phyloP scores from a whole-genome alignment of 371 early-diverging fungal species.

The Mucor circinelloides region DNA sequence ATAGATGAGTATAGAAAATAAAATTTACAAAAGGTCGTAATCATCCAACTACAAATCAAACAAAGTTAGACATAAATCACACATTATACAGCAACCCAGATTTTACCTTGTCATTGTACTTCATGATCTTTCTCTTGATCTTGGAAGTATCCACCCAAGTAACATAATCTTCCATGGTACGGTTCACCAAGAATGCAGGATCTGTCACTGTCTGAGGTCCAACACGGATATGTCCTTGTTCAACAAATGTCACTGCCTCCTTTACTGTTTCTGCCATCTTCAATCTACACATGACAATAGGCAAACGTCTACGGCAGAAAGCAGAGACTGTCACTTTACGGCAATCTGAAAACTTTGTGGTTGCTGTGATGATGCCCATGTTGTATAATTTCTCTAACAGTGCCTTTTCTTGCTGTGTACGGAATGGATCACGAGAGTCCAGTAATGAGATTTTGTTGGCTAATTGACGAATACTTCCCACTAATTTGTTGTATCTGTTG shows the following conservation, averaged over 20 bases:
- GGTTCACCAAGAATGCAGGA: slow-evolving; percentile 87
- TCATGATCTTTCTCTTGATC: slow-evolving; percentile 98
- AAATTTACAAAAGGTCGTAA: slow-evolving; percentile 65
- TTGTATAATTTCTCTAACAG: slow-evolving; percentile 90
- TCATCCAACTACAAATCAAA: slow-evolving; percentile 61
- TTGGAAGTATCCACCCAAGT: slow-evolving; percentile 99
- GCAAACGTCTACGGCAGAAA: slow-evolving; percentile 93
- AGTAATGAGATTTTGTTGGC: slow-evolving; percentile 90
- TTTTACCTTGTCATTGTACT: slow-evolving; percentile 93
- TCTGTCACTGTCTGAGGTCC: slow-evolving; percentile 93
- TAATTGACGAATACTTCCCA: slow-evolving; percentile 86
- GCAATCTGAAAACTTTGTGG: slow-evolving; percentile 86
- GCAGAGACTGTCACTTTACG: slow-evolving; percentile 91
- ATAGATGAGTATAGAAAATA: neutral
- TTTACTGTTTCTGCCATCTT: slow-evolving; percentile 97
- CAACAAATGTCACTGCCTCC: slow-evolving; percentile 93
- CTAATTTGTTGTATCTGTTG: slow-evolving; percentile 88
- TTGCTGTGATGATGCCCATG: slow-evolving; percentile 88
- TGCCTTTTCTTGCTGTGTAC: slow-evolving; percentile 76
- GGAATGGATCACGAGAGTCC: slow-evolving; percentile 89
- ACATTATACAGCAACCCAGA: neutral
- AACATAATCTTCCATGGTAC: slow-evolving; percentile 98
- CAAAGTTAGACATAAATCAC: neutral
- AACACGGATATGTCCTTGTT: slow-evolving; percentile 98
- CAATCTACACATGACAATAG: slow-evolving; percentile 92